Evolutionary conservation across 345 rosid genomes (phyloP).

Genomic region (Atalantia buxifolia): DNA sequence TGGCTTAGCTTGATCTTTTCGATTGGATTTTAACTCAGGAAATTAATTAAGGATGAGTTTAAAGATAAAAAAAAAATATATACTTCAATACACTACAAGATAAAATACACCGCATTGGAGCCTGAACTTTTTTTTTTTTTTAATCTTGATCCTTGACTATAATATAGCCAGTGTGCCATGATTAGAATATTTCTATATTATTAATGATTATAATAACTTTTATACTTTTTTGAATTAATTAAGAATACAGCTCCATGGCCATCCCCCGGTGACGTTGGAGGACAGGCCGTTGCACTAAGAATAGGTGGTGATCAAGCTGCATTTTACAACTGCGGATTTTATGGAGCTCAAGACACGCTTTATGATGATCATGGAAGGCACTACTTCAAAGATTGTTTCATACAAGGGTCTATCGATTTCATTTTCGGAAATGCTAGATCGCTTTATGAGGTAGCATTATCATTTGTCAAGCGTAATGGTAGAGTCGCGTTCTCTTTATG

Average conservation of each 20-base stretch:
- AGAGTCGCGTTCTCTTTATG: no score
- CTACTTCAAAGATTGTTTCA: constrained; percentile 66
- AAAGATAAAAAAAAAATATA: no score
- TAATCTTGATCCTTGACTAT: no score
- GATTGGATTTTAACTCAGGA: no score
- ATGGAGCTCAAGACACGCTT: constrained; percentile 89
- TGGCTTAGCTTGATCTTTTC: no score
- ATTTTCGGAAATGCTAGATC: constrained; percentile 76
- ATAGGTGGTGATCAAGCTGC: constrained; percentile 75
- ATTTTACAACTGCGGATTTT: constrained; percentile 78
- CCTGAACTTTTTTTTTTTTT: no score
- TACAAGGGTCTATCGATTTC: constrained; percentile 85
- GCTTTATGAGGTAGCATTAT: constrained; percentile 44
- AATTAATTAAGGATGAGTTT: rapidly evolving
- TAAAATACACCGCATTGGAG: rapidly evolving
- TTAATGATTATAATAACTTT: no score
- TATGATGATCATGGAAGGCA: constrained; percentile 72
- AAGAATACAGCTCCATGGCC: constrained; percentile 74
- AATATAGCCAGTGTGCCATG: rapidly evolving
- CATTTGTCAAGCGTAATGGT: no score
- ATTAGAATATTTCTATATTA: background rate
- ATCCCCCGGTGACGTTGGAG: constrained; percentile 62
- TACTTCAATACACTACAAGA: no score
- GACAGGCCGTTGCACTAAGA: constrained; percentile 82
- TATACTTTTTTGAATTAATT: background rate